phyloP scores from a whole-genome alignment of 208 protist genomes.

The Porcisia deanei region DNA sequence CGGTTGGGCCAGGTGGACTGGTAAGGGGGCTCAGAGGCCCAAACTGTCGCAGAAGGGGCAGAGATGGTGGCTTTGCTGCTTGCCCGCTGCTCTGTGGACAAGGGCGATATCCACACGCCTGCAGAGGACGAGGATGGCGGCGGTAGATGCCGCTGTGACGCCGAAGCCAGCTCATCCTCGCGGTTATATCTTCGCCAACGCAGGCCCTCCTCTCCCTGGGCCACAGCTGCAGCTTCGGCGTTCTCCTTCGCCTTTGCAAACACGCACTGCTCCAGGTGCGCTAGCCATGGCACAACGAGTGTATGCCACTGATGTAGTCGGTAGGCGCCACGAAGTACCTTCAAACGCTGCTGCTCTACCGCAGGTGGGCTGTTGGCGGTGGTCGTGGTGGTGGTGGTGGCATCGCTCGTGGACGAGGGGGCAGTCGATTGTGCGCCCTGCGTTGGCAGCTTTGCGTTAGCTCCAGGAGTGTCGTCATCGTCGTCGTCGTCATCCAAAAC shows the following conservation, averaged over 20 bases:
- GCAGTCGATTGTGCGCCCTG: background rate
- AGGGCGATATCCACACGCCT: constrained; percentile 31
- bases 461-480: constrained; percentile 21
- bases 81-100: constrained; percentile 20
- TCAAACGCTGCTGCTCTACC: constrained; percentile 13
- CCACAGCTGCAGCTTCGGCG: constrained; percentile 8
- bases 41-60: background rate
- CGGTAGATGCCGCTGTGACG: constrained; percentile 10
- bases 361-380: background rate
- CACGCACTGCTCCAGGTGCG: constrained; percentile 16
- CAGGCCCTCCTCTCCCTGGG: constrained; percentile 30
- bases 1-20: constrained; percentile 5
- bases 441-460: constrained; percentile 11
- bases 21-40: constrained; percentile 23
- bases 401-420: background rate
- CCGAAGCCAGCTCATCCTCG: constrained; percentile 29
- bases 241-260: constrained; percentile 18
- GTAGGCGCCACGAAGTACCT: constrained; percentile 36
- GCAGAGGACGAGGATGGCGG: constrained; percentile 1
- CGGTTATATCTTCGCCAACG: constrained; percentile 43
- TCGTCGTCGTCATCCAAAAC: constrained; percentile 36
- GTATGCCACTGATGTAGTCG: constrained; percentile 41
- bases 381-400: too few relatives aligned
- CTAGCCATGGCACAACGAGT: constrained; percentile 34
- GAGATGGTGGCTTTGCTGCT: background rate